Percentiles rank a stretch among this genome's conserved stretches.
Evolutionary conservation across 176 grass and related monocot genomes (phyloP).

Genomic region (Cymbopogon citratus): DNA sequence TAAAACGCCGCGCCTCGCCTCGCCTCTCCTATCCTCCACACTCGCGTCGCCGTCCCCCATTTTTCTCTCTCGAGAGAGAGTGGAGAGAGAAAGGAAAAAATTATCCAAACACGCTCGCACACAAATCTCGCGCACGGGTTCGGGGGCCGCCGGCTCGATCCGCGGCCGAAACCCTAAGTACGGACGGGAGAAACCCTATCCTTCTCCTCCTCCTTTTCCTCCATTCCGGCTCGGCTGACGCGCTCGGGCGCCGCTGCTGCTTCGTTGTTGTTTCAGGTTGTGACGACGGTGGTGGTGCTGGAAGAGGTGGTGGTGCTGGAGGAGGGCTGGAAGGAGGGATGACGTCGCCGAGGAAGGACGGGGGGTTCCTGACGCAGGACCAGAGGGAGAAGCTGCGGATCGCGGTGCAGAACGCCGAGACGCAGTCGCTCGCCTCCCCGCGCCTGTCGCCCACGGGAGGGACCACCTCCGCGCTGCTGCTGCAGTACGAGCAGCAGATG

Average conservation of each 20-base stretch:
- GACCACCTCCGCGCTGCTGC: conserved; percentile 47
- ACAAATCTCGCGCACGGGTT: conserved; percentile 33
- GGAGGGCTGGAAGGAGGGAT: conserved; percentile 1
- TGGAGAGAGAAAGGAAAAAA: neutral
- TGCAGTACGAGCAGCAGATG: conserved; percentile 51
- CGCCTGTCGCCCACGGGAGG: conserved; percentile 56
- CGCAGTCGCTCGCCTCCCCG: conserved; percentile 65
- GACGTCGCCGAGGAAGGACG: conserved; percentile 83
- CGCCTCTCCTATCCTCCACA: neutral
- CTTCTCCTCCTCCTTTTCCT: neutral
- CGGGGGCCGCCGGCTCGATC: conserved; percentile 32
- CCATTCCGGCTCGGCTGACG: neutral
- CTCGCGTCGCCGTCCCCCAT: neutral
- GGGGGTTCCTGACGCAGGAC: conserved; percentile 81
- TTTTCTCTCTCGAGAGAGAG: neutral
- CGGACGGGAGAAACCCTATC: neutral
- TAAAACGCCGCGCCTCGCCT: conserved; percentile 19
- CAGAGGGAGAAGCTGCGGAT: conserved; percentile 86
- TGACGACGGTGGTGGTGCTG: neutral
- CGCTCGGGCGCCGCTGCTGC: neutral
- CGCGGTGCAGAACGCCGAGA: conserved; percentile 82
- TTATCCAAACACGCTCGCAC: neutral
- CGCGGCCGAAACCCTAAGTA: conserved; percentile 49
- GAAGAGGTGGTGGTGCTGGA: neutral
- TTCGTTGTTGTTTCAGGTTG: neutral